These are phyloP conservation scores for Xylaria castorea DNA, from an alignment of 495 filamentous ascomycete genomes.

Conservation along the genomic window DNA sequence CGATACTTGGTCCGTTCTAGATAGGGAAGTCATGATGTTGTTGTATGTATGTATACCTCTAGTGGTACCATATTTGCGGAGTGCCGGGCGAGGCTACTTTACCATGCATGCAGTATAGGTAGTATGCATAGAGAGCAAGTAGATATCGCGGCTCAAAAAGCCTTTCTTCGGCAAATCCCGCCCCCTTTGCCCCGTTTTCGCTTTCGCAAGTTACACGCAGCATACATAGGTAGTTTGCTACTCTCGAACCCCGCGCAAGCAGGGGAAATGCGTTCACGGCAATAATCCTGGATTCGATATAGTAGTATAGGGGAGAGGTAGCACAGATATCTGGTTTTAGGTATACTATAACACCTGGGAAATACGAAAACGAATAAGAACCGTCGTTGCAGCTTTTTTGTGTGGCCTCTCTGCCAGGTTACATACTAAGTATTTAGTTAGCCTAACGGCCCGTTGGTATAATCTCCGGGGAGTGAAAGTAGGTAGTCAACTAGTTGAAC, in stretches of 20 bases:
- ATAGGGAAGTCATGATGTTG: no score
- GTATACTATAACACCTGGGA: not conserved
- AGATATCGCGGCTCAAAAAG: not conserved
- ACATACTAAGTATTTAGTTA: no score
- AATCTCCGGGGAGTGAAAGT: no score
- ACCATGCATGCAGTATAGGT: not conserved
- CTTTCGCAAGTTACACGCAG: no score
- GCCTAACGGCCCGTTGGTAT: not conserved
- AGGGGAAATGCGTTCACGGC: no score
- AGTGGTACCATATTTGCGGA: not conserved
- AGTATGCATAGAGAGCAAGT: not conserved
- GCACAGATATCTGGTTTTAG: not conserved
- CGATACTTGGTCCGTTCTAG: no score
- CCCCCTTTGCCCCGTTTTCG: no score
- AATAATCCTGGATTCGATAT: no score
- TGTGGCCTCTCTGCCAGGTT: no score
- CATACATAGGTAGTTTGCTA: not conserved
- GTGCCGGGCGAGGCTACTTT: not conserved
- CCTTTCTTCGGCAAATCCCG: not conserved
- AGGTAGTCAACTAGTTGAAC: not conserved
- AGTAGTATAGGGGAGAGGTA: no score
- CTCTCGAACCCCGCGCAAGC: no score
- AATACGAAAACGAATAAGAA: conserved; percentile 33
- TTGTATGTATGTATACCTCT: not conserved
- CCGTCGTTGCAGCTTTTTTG: not conserved